Base-by-base conservation (phyloP, 2,329 filamentous ascomycete genomes). In the Calonectria pauciramosa region DNA sequence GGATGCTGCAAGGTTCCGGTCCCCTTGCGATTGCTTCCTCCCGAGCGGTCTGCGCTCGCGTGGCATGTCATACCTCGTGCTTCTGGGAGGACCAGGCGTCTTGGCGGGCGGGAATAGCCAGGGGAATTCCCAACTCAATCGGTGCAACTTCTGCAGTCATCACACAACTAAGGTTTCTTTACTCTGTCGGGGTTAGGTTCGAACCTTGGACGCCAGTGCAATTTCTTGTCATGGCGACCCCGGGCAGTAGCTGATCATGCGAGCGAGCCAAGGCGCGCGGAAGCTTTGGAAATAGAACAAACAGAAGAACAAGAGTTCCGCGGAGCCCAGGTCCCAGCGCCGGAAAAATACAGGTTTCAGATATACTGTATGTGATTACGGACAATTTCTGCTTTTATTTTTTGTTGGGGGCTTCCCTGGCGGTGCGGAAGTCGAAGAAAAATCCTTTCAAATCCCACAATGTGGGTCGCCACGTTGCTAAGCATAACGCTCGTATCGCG, bases 401-500 rank as follows among this genome's bases (percentile, higher is more conserved):
- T 28, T 38, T 63, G 56, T 63, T 63, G 56, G 56, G 56, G 56
- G 56, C 26, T 10, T 16, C 26, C 34, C 56, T 38, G 41, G 18
- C 41, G 41, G 7, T 44, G n/a, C 23, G 34, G 36, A 38, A 28
- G 23, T 23, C 26, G 32, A 23, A 63, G 38, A 41, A 63, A 41
- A 63, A 63, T 63, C 56, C 34, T 63, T 63, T 63, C 56, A 20
- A 63, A 63, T 63, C 56, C 56, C 56, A 63, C 18, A 41, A 28
- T 63, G 56, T 63, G 56, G 56, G 56, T 63, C 56, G 23, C 20
- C 14, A 10, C 16, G 56, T 34, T 38, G n/a, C 28, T 23, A n/a
- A 26, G 11, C 56, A 36, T 34, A 34, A 60, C 56, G 9, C 56
- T 20, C 56, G 56, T 63, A 41, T 63, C 38, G 13, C 56, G 56